These are phyloP conservation scores for Ceratocystis cacaofunesta DNA, from an alignment of 2,329 filamentous ascomycete genomes.

Conservation along the genomic window DNA sequence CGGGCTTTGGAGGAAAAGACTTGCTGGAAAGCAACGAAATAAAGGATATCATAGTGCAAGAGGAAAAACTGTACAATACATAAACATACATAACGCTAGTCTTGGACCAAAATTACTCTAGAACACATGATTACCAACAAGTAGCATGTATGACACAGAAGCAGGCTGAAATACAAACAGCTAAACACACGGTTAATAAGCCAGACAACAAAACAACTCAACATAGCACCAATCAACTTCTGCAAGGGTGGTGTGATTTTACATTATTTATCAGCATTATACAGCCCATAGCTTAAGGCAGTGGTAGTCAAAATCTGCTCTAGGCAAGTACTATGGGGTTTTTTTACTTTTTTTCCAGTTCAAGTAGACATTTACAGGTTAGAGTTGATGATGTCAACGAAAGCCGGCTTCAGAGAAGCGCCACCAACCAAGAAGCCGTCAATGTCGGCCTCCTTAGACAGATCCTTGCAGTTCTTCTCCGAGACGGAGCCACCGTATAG, in stretches of 20 bases:
- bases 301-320: background rate
- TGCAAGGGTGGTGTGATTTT: constrained; percentile 7
- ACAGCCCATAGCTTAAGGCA: constrained; percentile 13
- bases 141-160: too few relatives aligned
- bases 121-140: too few relatives aligned
- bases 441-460: constrained; percentile 85
- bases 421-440: constrained; percentile 96
- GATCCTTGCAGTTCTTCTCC: constrained; percentile 94
- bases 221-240: background rate
- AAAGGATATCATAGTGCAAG: background rate
- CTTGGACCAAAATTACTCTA: background rate
- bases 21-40: background rate
- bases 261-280: constrained; percentile 18
- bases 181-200: too few relatives aligned
- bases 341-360: constrained; percentile 8
- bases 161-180: too few relatives aligned
- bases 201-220: background rate
- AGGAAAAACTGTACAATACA: constrained; percentile 12
- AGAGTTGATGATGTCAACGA: constrained; percentile 47
- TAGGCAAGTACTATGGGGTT: background rate
- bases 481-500: constrained; percentile 94
- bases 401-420: constrained; percentile 92
- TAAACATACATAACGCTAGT: constrained; percentile 17
- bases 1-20: background rate
- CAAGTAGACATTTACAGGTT: constrained; percentile 29